Evolutionary conservation across 257 asterid species (phyloP).

Genomic region (Gentiana macrophylla): DNA sequence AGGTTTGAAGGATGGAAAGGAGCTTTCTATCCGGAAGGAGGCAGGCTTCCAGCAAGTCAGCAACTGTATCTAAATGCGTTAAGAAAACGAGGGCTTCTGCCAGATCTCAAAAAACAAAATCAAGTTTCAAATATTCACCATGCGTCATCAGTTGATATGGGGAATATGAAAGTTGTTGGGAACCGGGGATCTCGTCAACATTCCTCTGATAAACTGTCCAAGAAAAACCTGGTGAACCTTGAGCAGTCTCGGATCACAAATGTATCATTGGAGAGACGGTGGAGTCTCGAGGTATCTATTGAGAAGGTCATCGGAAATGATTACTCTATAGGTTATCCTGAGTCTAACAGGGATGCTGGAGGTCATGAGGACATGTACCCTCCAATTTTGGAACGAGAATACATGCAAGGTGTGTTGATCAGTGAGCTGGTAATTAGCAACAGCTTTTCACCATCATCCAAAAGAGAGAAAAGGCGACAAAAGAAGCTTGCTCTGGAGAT

Average conservation of each 20-base stretch:
- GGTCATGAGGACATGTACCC: slow-evolving; percentile 34
- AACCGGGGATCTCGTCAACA: slow-evolving; percentile 29
- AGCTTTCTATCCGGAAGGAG: slow-evolving; percentile 72
- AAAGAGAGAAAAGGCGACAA: slow-evolving; percentile 58
- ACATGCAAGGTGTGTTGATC: slow-evolving; percentile 89
- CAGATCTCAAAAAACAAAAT: slow-evolving; percentile 58
- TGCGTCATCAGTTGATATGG: slow-evolving; percentile 27
- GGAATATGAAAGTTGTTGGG: slow-evolving; percentile 17
- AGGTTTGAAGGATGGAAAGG: slow-evolving; percentile 89
- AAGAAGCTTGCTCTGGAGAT: slow-evolving; percentile 59
- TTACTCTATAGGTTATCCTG: slow-evolving; percentile 34
- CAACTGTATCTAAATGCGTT: slow-evolving; percentile 66
- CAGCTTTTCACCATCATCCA: slow-evolving; percentile 63
- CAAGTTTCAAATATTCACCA: slow-evolving; percentile 74
- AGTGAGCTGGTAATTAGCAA: slow-evolving; percentile 63
- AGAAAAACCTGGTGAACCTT: slow-evolving; percentile 37
- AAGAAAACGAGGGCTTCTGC: slow-evolving; percentile 75
- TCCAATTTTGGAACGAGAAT: slow-evolving; percentile 81
- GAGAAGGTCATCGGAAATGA: slow-evolving; percentile 68
- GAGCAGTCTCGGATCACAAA: slow-evolving; percentile 47
- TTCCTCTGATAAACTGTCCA: slow-evolving; percentile 35
- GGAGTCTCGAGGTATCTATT: slow-evolving; percentile 88
- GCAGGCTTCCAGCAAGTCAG: slow-evolving; percentile 53
- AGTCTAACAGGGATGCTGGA: slow-evolving; percentile 25
- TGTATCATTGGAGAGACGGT: slow-evolving; percentile 63